Percentiles rank a stretch among this genome's conserved stretches.
Conservation (phyloP, 2,329 filamentous ascomycete genomes). For the Cercospora brassicicola region DNA sequence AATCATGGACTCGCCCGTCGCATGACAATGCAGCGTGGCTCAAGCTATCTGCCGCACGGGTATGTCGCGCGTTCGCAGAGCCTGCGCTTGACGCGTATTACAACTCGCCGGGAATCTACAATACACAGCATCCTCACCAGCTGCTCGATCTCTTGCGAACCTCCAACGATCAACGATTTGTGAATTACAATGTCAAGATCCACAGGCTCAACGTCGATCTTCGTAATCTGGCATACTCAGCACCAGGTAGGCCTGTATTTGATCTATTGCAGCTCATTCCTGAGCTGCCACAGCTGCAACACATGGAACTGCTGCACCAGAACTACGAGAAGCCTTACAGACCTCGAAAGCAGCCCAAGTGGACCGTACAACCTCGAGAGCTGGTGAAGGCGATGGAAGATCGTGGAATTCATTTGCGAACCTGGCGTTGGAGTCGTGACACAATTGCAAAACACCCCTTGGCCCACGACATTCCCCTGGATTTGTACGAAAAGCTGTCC, state of each 20-base stretch:
- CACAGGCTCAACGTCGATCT: constrained; percentile 69
- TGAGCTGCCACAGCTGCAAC: constrained; percentile 64
- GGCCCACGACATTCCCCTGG: constrained; percentile 17
- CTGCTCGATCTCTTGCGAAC: constrained; percentile 35
- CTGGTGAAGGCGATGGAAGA: constrained; percentile 66
- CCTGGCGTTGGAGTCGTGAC: constrained; percentile 56
- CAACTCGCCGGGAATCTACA: constrained; percentile 34
- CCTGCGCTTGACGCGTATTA: constrained; percentile 43
- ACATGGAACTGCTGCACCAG: constrained; percentile 70
- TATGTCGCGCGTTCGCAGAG: constrained; percentile 38
- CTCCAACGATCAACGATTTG: constrained; percentile 32
- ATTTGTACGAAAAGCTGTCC: constrained; percentile 32
- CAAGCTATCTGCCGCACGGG: constrained; percentile 34
- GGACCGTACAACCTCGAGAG: constrained; percentile 63
- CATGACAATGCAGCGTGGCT: constrained; percentile 38
- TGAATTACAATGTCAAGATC: constrained; percentile 70
- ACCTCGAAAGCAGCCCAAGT: constrained; percentile 55
- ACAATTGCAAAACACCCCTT: constrained; percentile 28
- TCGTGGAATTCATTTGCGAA: constrained; percentile 48
- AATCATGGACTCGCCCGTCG: constrained; percentile 26
- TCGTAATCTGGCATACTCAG: constrained; percentile 56
- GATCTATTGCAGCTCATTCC: constrained; percentile 61
- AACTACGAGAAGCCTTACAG: constrained; percentile 68
- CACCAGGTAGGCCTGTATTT: constrained; percentile 55
- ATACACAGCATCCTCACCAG: constrained; percentile 35